Evolutionary conservation across 768 basidiomycete genomes (phyloP).

Genomic region (Mycena pura): DNA sequence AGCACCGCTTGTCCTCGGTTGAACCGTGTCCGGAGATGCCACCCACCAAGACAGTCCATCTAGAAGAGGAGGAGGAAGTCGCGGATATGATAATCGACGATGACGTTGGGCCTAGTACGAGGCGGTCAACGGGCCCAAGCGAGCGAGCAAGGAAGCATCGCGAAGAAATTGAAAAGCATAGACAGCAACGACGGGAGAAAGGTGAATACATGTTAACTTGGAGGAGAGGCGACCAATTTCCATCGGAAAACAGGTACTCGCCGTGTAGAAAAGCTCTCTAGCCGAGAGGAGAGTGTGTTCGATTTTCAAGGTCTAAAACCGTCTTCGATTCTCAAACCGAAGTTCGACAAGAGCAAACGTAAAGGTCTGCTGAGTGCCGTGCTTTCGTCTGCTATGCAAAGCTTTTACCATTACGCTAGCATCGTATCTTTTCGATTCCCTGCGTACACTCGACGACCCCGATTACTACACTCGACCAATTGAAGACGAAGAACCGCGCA

Average conservation of each 20-base stretch:
- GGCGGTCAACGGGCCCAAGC: constrained; percentile 31
- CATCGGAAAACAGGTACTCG: constrained; percentile 38
- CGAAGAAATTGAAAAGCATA: constrained; percentile 41
- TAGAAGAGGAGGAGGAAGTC: constrained; percentile 51
- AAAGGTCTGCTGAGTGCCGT: constrained; percentile 51
- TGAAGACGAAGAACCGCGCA: constrained; percentile 42
- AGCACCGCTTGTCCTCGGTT: constrained; percentile 26
- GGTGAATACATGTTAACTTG: too few species aligned
- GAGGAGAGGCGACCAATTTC: too few species aligned
- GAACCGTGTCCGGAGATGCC: constrained; percentile 31
- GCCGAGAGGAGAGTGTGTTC: constrained; percentile 1
- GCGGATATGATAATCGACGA: constrained; percentile 59
- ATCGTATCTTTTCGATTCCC: constrained; percentile 40
- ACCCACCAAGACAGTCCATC: constrained; percentile 29
- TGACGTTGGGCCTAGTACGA: constrained; percentile 17
- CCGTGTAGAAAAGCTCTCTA: constrained; percentile 33
- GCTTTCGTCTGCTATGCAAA: not conserved
- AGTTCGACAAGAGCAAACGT: constrained; percentile 44
- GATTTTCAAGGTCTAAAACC: constrained; percentile 5
- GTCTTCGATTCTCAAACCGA: constrained; percentile 29
- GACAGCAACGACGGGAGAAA: constrained; percentile 41
- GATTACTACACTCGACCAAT: constrained; percentile 35
- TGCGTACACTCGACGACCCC: constrained; percentile 41
- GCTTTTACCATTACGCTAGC: constrained; percentile 31
- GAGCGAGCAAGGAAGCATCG: constrained; percentile 33